These are phyloP conservation scores for Trichoderma lentiforme DNA, from an alignment of 2,329 filamentous ascomycete genomes.

Conservation along the genomic window DNA sequence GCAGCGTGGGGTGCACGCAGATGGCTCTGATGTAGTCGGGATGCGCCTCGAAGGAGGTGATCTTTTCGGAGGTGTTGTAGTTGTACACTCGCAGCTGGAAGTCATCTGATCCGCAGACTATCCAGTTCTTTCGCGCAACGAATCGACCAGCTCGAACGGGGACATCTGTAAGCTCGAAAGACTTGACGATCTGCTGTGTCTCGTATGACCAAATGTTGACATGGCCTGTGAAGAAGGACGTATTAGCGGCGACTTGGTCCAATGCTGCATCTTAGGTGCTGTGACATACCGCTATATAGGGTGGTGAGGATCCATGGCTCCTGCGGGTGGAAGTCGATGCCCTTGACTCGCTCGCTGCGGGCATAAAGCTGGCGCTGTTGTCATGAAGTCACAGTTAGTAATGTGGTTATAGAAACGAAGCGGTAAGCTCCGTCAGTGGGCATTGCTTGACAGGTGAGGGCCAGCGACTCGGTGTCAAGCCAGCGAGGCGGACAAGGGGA, in stretches of 20 bases:
- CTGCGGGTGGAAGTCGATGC: conserved; percentile 93
- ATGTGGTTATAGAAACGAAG: neutral
- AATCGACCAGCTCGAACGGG: conserved; percentile 96
- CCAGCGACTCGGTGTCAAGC: neutral
- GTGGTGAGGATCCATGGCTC: conserved; percentile 97
- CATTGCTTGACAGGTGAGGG: neutral
- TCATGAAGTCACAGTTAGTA: neutral
- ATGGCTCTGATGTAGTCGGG: conserved; percentile 98
- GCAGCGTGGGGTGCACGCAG: conserved; percentile 89
- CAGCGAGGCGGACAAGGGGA: neutral
- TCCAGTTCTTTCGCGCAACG: conserved; percentile 98
- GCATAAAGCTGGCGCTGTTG: conserved; percentile 53
- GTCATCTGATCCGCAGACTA: conserved; percentile 92
- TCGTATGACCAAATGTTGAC: conserved; percentile 99
- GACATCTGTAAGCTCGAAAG: conserved; percentile 97
- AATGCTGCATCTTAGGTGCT: neutral
- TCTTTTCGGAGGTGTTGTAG: conserved; percentile 99
- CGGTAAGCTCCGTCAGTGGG: neutral
- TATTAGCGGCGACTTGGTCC: neutral
- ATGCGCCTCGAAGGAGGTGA: conserved; percentile 93
- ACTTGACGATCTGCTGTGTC: conserved; percentile 95
- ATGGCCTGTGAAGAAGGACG: conserved; percentile 62
- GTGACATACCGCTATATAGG: conserved; percentile 78
- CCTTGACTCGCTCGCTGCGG: conserved; percentile 93
- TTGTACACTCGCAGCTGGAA: conserved; percentile 89